phyloP scores from a whole-genome alignment of 768 basidiomycete species.

The Pulveroboletus ravenelii region DNA sequence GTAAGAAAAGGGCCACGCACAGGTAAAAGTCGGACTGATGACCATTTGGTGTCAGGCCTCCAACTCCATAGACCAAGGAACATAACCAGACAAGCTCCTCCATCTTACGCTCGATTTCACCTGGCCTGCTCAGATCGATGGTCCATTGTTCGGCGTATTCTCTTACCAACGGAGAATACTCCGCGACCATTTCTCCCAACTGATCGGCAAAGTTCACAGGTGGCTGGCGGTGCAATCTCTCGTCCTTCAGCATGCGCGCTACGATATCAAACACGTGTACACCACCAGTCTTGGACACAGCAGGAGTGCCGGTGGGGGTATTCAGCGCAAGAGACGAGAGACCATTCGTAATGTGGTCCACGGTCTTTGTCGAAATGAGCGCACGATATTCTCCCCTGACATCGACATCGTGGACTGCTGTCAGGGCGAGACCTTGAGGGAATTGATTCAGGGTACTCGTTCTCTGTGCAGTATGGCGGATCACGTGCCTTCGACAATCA shows the following conservation, averaged over 20 bases:
- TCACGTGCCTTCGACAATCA: constrained; percentile 54
- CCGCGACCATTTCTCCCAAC: constrained; percentile 8
- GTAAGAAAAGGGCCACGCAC: constrained; percentile 30
- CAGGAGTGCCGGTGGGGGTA: not conserved
- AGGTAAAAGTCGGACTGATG: constrained; percentile 41
- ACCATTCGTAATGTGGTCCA: constrained; percentile 1
- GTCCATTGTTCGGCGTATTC: constrained; percentile 40
- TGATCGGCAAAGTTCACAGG: constrained; percentile 14
- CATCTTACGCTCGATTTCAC: constrained; percentile 48
- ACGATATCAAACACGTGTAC: constrained; percentile 45
- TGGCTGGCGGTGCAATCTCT: constrained; percentile 21
- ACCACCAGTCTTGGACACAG: constrained; percentile 1
- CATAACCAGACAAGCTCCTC: constrained; percentile 61
- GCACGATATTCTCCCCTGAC: no score
- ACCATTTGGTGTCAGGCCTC: constrained; percentile 53
- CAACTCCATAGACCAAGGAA: constrained; percentile 52
- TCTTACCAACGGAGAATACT: not conserved
- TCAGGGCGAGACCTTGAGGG: constrained; percentile 22
- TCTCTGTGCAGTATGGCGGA: no score
- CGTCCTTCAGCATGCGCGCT: constrained; percentile 48
- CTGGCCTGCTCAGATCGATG: constrained; percentile 30
- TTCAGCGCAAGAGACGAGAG: constrained; percentile 12
- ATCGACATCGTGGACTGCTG: constrained; percentile 17
- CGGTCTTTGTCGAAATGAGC: not conserved
- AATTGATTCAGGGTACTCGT: not conserved